Evolutionary conservation across 495 filamentous ascomycete species (phyloP).

Genomic region (Aspergillus affinis): DNA sequence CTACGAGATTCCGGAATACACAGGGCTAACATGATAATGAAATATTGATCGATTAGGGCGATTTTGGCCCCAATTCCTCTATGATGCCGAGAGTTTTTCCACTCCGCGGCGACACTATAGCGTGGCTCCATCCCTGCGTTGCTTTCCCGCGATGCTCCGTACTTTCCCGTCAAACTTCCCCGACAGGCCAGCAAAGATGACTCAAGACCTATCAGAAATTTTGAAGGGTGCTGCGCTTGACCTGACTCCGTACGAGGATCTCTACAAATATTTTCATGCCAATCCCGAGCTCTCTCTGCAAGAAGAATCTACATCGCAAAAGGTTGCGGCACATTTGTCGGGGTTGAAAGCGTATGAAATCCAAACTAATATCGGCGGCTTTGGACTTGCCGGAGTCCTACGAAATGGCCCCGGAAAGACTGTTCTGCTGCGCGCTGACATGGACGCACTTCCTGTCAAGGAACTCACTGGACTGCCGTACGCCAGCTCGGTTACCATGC

Average conservation of each 20-base stretch:
- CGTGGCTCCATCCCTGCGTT: background rate
- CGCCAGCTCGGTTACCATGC: conserved; percentile 43
- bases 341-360: conserved; percentile 35
- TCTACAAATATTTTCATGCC: conserved; percentile 57
- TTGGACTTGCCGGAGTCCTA: conserved; percentile 47
- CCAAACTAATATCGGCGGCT: conserved; percentile 47
- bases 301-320: conserved; percentile 48
- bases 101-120: no score
- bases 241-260: conserved; percentile 45
- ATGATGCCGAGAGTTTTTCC: no score
- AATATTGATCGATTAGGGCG: no score
- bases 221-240: conserved; percentile 22
- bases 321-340: conserved; percentile 36
- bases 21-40: no score
- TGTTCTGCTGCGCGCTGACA: conserved; percentile 53
- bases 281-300: conserved; percentile 58
- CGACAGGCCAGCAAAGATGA: background rate
- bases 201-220: conserved; percentile 23
- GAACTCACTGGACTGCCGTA: conserved; percentile 52
- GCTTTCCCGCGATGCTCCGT: background rate
- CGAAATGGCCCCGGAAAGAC: conserved; percentile 49
- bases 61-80: no score
- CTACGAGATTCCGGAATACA: no score
- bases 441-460: conserved; percentile 54
- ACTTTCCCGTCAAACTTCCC: background rate